Base-by-base conservation (phyloP, 306 rosid species). In the Inga laurina region DNA sequence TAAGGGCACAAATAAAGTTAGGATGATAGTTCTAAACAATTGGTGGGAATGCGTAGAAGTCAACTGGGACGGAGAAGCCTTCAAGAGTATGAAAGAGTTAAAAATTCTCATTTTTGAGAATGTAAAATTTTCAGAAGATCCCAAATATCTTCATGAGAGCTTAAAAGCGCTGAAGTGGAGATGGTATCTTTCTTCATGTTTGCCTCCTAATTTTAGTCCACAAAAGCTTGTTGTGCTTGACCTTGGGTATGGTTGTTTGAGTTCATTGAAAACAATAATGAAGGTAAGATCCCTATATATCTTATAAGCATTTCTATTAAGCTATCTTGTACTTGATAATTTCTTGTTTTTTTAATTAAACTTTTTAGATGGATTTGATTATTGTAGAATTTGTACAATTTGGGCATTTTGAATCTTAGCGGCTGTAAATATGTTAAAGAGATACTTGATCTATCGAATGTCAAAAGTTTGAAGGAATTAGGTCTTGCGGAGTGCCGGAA, bases 401-500 rank as follows among this genome's bases (percentile, higher is more conserved):
- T 51, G 57, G 6, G 57, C 8, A 16, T 51, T 51, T 51, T 51
- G 8, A 51, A 51, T 51, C 19, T 51, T 51, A 0, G 2, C 0
- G 8, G n/a, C 5, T 51, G 57, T 5, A 1, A 51, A 16, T 16
- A 51, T 51, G 2, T 51, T 51, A 51, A 16, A 51, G 57, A 51
- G 57, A 51, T 51, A 14, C 57, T n/a, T 51, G 6, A 51, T 51
- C n/a, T 51, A 51, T 51, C 57, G 0, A 51, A 12, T 12, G n/a
- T 51, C 57, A 1, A 0, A 51, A 51, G 13, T 51, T 16, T 51
- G 21, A 51, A 51, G 57, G n/a, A 51, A 12, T 51, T 51, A 16
- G 4, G 4, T 8, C 57, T 51, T 16, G 0, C 0, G 0, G 1
- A 3, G 0, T 51, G 57, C 21, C 0, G 3, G 19, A 51, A 51